phyloP scores from a whole-genome alignment of 2,329 filamentous ascomycete genomes.

The Diaporthe sp. region DNA sequence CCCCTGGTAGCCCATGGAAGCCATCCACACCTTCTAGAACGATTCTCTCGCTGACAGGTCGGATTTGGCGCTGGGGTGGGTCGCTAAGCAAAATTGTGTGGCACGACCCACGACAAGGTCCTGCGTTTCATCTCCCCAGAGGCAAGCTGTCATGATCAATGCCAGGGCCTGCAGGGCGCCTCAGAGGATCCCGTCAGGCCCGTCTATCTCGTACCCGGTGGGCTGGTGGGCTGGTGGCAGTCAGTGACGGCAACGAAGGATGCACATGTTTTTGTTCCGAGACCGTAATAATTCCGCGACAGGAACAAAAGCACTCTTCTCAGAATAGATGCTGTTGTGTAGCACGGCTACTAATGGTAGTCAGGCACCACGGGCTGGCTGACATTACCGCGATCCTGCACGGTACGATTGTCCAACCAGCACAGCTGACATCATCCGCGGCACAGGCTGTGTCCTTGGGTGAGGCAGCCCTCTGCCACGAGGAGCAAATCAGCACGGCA shows the following conservation, averaged over 20 bases:
- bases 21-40: slow-evolving; percentile 41
- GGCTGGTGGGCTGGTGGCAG: slow-evolving; percentile 15
- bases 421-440: slow-evolving; percentile 40
- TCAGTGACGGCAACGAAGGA: slow-evolving; percentile 23
- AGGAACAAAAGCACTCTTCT: slow-evolving; percentile 19
- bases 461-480: slow-evolving; percentile 19
- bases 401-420: slow-evolving; percentile 31
- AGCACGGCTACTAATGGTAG: slow-evolving; percentile 26
- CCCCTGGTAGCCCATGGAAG: slow-evolving; percentile 32
- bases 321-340: slow-evolving; percentile 36
- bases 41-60: slow-evolving; percentile 37
- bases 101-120: slow-evolving; percentile 37
- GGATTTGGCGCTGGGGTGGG: slow-evolving; percentile 22
- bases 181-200: neutral
- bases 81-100: slow-evolving; percentile 36
- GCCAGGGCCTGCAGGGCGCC: neutral
- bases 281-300: slow-evolving; percentile 18
- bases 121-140: slow-evolving; percentile 38
- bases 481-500: slow-evolving; percentile 23
- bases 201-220: slow-evolving; percentile 14
- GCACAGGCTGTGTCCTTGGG: slow-evolving; percentile 30
- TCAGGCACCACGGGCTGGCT: slow-evolving; percentile 39
- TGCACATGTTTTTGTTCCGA: slow-evolving; percentile 24
- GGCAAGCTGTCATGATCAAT: slow-evolving; percentile 29
- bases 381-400: slow-evolving; percentile 34